Evolutionary conservation across 148 eudicot genomes (phyloP), one percentile per base, ranked within the genome.

Genomic region (Fallopia convolvulus): DNA sequence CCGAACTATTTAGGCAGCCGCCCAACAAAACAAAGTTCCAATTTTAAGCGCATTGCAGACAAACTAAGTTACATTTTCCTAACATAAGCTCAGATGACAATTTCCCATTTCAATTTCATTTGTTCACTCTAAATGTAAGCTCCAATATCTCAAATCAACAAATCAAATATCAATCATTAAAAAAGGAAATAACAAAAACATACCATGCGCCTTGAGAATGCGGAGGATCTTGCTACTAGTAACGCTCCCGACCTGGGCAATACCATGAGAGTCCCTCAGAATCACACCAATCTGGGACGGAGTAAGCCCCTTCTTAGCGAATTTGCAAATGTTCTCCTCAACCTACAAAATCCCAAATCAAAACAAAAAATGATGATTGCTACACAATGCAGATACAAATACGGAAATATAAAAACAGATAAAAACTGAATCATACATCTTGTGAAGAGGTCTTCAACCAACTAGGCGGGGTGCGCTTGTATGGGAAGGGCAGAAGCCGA

Each of bases 201-300:
- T 79, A 83, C 87, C 85, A 76, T 85, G 87, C 10, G 83, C 87
- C 74, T 85, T 85, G 78, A 85, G 85, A 48, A 85, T 82, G 39
- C 87, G 65, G 21, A 78, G 26, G 42, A 78, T 78, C 76, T 78
- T 78, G 75, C 44, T 78, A 2, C 80, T 76, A 18, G 76, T 78
- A 15, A 78, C 80, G 13, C 80, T 78, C 14, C 48, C 40, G 21
- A 78, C 80, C 53, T 78, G 76, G 21, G 80, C 80, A 71, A 78
- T 78, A n/a, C 80, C 80, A 10, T 78, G 80, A 32, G 80, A 78
- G 11, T 78, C 80, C 18, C 80, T 39, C 17, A 78, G 53, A 12
- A 78, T 78, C 36, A 78, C 80, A 78, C 80, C 80, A 40, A 78
- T 78, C 55, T 78, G 80, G 9, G 80, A 78, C 6, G 80, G 80